Evolutionary conservation across 2,329 filamentous ascomycete genomes (phyloP).

Genomic region (Cordyceps cateniannulata): DNA sequence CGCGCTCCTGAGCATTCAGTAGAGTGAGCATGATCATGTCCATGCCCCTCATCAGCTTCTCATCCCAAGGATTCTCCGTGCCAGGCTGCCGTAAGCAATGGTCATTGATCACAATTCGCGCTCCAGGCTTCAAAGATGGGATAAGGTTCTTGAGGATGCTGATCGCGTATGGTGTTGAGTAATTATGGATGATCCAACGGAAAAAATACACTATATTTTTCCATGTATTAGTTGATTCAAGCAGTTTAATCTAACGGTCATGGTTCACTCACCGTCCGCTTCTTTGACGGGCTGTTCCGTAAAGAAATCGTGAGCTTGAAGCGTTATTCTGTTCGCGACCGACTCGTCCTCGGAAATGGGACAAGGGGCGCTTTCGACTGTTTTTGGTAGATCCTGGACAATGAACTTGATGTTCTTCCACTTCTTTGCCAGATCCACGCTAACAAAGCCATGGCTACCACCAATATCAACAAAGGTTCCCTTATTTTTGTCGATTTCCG

Average conservation of each 20-base stretch:
- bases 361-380: constrained; percentile 39
- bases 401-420: constrained; percentile 47
- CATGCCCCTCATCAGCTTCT: constrained; percentile 42
- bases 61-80: constrained; percentile 36
- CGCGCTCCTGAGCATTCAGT: constrained; percentile 46
- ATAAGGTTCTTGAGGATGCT: constrained; percentile 44
- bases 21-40: constrained; percentile 46
- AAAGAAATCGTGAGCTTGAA: constrained; percentile 52
- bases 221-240: neutral
- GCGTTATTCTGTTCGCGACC: constrained; percentile 32
- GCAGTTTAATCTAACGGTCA: neutral
- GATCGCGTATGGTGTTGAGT: constrained; percentile 46
- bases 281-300: constrained; percentile 44
- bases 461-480: constrained; percentile 53
- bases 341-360: constrained; percentile 33
- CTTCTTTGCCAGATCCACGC: constrained; percentile 44
- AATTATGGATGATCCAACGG: constrained; percentile 57
- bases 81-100: constrained; percentile 37
- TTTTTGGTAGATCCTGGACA: constrained; percentile 48
- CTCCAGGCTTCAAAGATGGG: constrained; percentile 49
- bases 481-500: constrained; percentile 33
- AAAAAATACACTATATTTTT: constrained; percentile 47
- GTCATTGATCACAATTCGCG: constrained; percentile 40
- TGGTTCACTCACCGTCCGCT: constrained; percentile 40
- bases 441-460: constrained; percentile 52